Base-by-base conservation (phyloP, 2,329 filamentous ascomycete species). In the Clarireedia homoeocarpa region DNA sequence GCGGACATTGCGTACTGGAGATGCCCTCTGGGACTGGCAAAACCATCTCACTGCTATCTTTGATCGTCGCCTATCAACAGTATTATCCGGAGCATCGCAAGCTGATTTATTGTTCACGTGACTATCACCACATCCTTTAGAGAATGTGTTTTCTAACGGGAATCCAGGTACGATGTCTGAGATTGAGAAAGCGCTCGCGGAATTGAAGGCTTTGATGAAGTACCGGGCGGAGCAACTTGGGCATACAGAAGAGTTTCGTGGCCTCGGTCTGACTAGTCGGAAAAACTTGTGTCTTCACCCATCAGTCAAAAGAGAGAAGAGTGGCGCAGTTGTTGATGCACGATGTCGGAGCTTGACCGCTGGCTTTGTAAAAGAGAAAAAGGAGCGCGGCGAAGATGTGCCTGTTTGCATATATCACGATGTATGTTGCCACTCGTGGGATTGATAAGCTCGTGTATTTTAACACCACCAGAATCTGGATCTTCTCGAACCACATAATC, bases 21-120 rank as follows among this genome's bases (percentile, higher is more conserved):
- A 99, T 99, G 94, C 94, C 94, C 72, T 99, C 94, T 58, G 94
- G 94, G 45, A 99, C 94, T 24, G 94, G 94, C 59, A 99, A 99
- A 77, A 99, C 94, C 0, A 89, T 99, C 26, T 96, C 94, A 9
- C 78, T 99, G 4, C 77, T 99, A 46, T 96, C 94, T 0, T 81
- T 99, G 64, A 99, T 99, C 67, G 85, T 99, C 57, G 92, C 94
- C 44, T 99, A 99, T 67, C 95, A 99, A 72, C 89, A 94, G 70
- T 86, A 91, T 70, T 91, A 92, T 67, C 90, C 91, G 3, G 90
- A 96, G 69, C 89, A 94, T 66, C 81, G 95, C 55, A 99, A 99
- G 73, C 83, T 99, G 51, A 96, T 99, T 55, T 99, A 99, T 73
- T 99, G 94, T 77, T 99, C 94, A 61, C 91, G 94, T 84, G 66